Evolutionary conservation across 345 rosid species (phyloP).

Genomic region (Capsella bursapastoris): DNA sequence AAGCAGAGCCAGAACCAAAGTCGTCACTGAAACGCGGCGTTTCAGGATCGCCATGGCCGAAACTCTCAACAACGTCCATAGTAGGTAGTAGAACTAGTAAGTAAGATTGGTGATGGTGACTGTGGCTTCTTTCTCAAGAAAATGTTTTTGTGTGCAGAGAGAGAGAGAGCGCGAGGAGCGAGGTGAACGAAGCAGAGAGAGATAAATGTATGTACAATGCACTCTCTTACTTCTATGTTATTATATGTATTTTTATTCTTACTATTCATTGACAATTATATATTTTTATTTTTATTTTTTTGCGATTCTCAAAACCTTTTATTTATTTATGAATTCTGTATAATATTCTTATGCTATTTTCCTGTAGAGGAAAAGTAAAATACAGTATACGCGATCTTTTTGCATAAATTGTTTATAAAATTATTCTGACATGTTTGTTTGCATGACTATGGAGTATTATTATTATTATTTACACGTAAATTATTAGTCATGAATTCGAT

Average conservation of each 20-base stretch:
- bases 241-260: constrained; percentile 23
- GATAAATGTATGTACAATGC: background rate
- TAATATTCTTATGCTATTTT: constrained; percentile 27
- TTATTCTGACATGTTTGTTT: constrained; percentile 32
- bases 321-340: background rate
- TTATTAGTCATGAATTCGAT: constrained; percentile 5
- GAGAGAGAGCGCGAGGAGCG: constrained; percentile 42
- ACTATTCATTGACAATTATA: background rate
- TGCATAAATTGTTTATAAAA: constrained; percentile 21
- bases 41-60: constrained; percentile 31
- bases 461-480: no score
- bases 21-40: constrained; percentile 44
- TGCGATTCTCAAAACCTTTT: constrained; percentile 19
- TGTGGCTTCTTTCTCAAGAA: constrained; percentile 43
- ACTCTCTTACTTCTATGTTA: no score
- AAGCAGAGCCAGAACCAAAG: constrained; percentile 44
- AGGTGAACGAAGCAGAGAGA: constrained; percentile 34
- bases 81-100: background rate
- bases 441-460: constrained; percentile 3
- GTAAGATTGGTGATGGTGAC: constrained; percentile 6
- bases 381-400: constrained; percentile 16
- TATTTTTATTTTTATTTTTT: background rate
- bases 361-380: constrained; percentile 12
- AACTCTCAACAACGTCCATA: constrained; percentile 34
- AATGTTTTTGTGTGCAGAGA: constrained; percentile 29